phyloP scores from a whole-genome alignment of 192 early-diverging fungal genomes.

The Glomus cerebriforme region DNA sequence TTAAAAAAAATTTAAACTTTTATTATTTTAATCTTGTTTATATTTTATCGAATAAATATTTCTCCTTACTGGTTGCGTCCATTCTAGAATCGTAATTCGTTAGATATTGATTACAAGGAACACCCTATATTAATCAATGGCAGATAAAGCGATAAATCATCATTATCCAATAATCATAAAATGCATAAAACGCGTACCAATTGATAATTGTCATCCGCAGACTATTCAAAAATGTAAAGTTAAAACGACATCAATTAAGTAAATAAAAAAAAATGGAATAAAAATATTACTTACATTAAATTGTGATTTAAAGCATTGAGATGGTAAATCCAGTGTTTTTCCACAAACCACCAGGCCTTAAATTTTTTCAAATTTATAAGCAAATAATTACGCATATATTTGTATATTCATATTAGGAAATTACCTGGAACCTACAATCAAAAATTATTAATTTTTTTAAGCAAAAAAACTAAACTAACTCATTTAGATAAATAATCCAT shows the following conservation, averaged over 20 bases:
- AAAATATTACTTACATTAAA: slow-evolving; percentile 2
- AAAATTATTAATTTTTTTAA: too few relatives aligned
- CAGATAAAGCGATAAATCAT: not conserved
- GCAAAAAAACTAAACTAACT: too few relatives aligned
- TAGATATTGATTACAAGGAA: slow-evolving; percentile 10
- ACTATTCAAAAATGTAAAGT: slow-evolving; percentile 9
- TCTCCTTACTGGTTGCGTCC: not conserved
- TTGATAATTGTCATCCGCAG: slow-evolving; percentile 21
- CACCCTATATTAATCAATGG: slow-evolving; percentile 9
- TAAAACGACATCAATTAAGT: not conserved
- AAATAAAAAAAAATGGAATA: too few relatives aligned
- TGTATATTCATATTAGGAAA: not conserved
- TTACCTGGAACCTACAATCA: not conserved
- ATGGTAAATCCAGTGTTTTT: not conserved
- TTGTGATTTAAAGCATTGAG: not conserved
- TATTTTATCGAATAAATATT: too few relatives aligned
- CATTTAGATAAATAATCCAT: too few relatives aligned
- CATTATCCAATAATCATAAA: too few relatives aligned
- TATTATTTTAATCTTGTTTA: too few relatives aligned
- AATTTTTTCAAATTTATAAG: not conserved
- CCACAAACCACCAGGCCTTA: not conserved
- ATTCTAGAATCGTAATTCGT: not conserved
- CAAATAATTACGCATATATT: not conserved
- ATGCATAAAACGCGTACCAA: slow-evolving; percentile 3
- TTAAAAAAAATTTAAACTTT: too few relatives aligned